Evolutionary conservation across 345 rosid genomes (phyloP).

Genomic region (Stellera chamaejasme): DNA sequence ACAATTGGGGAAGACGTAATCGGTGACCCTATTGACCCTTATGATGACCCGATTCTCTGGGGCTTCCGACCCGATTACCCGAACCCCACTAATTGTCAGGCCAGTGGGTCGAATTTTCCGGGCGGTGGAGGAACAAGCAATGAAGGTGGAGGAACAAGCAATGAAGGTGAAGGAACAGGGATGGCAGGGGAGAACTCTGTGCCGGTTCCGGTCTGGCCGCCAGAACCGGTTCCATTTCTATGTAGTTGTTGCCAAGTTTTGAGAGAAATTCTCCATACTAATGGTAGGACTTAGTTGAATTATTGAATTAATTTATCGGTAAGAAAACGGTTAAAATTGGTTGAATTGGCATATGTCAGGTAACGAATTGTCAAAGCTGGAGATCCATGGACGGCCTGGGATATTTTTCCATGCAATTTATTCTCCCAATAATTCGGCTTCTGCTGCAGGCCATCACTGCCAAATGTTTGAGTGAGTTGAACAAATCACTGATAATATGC

Average conservation of each 20-base stretch:
- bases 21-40: background rate
- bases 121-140: background rate
- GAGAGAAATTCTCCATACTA: constrained; percentile 39
- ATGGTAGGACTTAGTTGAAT: constrained; percentile 24
- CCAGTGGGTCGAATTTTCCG: constrained; percentile 5
- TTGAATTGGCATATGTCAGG: constrained; percentile 14
- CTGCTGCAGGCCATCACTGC: constrained; percentile 8
- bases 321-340: no score
- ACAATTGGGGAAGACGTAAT: background rate
- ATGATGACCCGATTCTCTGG: constrained; percentile 23
- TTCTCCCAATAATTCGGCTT: background rate
- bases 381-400: constrained; percentile 55
- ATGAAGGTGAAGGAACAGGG: background rate
- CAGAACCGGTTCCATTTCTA: constrained; percentile 17
- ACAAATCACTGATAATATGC: background rate
- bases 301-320: background rate
- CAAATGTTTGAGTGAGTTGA: constrained; percentile 45
- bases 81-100: constrained; percentile 2
- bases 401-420: constrained; percentile 38
- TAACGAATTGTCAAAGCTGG: constrained; percentile 28
- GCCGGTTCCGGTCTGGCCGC: constrained; percentile 22
- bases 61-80: background rate
- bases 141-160: background rate
- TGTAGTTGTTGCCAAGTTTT: constrained; percentile 45
- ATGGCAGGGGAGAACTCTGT: constrained; percentile 1